Conservation (phyloP, 2,329 filamentous ascomycete species). For the Stagonosporopsis cucurbitacearum region DNA sequence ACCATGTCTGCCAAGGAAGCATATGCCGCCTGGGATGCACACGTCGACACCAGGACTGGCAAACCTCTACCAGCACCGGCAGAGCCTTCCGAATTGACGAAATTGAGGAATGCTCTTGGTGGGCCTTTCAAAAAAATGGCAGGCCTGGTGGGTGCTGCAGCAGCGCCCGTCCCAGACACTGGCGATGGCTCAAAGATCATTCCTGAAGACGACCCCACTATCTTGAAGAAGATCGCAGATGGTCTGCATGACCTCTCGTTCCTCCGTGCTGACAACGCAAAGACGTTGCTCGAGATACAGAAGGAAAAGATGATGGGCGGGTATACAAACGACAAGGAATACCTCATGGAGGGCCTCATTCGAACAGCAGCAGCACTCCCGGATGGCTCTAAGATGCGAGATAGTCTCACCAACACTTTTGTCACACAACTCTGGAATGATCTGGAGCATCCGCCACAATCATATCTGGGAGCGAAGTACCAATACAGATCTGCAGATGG, state of each 20-base stretch:
- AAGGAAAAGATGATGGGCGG: constrained; percentile 55
- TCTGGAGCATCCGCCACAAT: constrained; percentile 56
- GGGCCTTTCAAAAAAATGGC: constrained; percentile 38
- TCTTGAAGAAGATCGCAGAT: constrained; percentile 45
- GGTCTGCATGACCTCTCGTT: constrained; percentile 43
- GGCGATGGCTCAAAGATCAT: constrained; percentile 53
- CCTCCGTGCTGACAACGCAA: constrained; percentile 43
- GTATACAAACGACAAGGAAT: constrained; percentile 66
- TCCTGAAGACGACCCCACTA: constrained; percentile 38
- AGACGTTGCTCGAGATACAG: constrained; percentile 48
- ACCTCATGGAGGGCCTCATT: constrained; percentile 66
- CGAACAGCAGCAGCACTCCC: constrained; percentile 54
- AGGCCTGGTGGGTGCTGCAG: constrained; percentile 37
- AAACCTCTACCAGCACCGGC: constrained; percentile 36
- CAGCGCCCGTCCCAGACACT: constrained; percentile 47
- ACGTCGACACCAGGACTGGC: constrained; percentile 44
- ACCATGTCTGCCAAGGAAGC: constrained; percentile 29
- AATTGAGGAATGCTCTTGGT: constrained; percentile 39
- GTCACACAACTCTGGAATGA: constrained; percentile 58
- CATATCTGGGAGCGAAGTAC: constrained; percentile 53
- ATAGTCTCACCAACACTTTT: constrained; percentile 53
- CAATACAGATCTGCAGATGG: constrained; percentile 58
- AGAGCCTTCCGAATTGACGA: constrained; percentile 42
- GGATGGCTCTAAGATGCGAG: constrained; percentile 47
- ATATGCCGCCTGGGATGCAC: constrained; percentile 34